A percentile compares a stretch with the other conserved stretches of the same genome.
These are phyloP conservation scores for Cicer pinnatifidum DNA, from an alignment of 306 rosid species.

Conservation along the genomic window DNA sequence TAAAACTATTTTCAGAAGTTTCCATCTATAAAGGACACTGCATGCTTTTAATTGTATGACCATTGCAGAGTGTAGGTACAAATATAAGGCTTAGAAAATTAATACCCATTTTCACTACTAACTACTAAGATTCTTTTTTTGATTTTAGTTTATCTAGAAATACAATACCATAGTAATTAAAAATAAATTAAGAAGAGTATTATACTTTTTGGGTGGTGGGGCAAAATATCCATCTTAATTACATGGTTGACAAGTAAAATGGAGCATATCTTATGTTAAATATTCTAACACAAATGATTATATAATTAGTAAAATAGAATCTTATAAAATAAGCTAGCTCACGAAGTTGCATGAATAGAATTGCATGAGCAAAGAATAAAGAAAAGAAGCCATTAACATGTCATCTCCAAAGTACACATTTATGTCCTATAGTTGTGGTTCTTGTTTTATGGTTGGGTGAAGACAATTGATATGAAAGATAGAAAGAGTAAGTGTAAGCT, in stretches of 20 bases:
- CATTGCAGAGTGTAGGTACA: neutral
- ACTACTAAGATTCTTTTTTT: neutral
- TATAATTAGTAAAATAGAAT: no score
- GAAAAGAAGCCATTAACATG: constrained; percentile 32
- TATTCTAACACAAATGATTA: constrained; percentile 16
- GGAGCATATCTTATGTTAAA: neutral
- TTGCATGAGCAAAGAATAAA: constrained; percentile 18
- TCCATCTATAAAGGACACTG: constrained; percentile 27
- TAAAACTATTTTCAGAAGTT: constrained; percentile 44
- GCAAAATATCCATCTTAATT: neutral
- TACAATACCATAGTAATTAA: neutral
- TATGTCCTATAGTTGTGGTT: constrained; percentile 48
- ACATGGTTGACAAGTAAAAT: neutral
- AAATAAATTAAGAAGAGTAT: neutral
- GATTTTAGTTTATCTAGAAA: neutral
- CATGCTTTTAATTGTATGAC: constrained; percentile 19
- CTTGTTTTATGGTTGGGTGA: constrained; percentile 51
- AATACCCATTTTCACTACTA: neutral
- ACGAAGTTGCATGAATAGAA: constrained; percentile 29
- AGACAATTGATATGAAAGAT: constrained; percentile 50
- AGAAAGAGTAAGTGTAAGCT: constrained; percentile 36
- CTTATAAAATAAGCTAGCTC: constrained; percentile 21
- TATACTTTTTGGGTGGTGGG: neutral
- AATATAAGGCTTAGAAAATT: neutral
- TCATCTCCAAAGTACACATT: constrained; percentile 38